Base-by-base conservation (phyloP, 1,139 yeast genomes). In the Saccharomyces hybrid region DNA sequence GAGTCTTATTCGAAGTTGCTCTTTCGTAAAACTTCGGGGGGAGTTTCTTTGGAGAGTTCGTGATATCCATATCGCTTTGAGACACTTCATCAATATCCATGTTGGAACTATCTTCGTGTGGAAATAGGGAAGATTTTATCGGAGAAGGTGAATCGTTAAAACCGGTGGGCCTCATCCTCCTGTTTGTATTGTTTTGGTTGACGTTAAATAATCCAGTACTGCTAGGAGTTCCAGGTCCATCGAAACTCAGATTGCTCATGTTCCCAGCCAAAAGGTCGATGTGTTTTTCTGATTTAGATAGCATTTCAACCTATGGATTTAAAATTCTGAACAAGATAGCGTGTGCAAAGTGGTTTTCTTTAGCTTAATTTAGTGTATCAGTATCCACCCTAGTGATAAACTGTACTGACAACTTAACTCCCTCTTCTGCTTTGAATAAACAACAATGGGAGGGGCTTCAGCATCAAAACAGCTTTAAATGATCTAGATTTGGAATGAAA, bases 1-100 rank as follows among this genome's bases (percentile, higher is more conserved):
- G 87, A 6, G 95, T 89, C 64, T 88, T 89, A 48, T 88, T 84
- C 49, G 82, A 79, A 57, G 83, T 80, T 11, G 90, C 84, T 65
- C 81, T 83, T 54, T 74, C 73, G 60, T 77, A 75, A 64, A 83
- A 82, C 38, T 81, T 85, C 48, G 74, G 74, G 51, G 79, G 79
- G 49, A 77, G 65, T 57, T 75, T 71, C 52, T 69, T 66, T 2
- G 74, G 74, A 16, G 76, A 70, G 42, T 61, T 61, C 13, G 62
- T 51, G 5, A 67, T 57, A 49, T 65, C 71, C 13, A 61, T 56
- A 2, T 59, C 62, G 34, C 56, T 62, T 32, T 54, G 52, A 44
- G 54, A 54, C 28, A 61, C 51, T 44, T 64, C 71, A 53, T 69
- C 72, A 6, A 69, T 60, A 52, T 67, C 70, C 71, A 68, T 68